These are phyloP conservation scores for Pseudozyma sp. DNA, from an alignment of 1,284 basidiomycete genomes.

Conservation along the genomic window DNA sequence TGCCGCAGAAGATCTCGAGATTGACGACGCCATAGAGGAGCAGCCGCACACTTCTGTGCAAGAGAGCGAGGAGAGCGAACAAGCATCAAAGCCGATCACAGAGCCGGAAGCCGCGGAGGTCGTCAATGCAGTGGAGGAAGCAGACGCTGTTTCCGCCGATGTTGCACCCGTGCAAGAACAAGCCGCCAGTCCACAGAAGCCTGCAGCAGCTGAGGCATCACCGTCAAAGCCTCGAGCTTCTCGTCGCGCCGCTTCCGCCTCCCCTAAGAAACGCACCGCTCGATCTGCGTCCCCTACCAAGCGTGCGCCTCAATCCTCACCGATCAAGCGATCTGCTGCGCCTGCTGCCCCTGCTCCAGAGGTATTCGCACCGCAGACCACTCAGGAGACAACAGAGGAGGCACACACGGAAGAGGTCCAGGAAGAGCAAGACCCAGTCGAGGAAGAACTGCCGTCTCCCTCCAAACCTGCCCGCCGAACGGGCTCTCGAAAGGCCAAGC, in stretches of 20 bases:
- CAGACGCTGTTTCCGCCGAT: not conserved
- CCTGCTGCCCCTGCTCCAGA: not conserved
- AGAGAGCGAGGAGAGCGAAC: not conserved
- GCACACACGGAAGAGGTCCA: not conserved
- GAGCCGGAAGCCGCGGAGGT: conserved; percentile 4
- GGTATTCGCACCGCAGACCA: conserved; percentile 2
- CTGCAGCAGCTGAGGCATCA: conserved; percentile 10
- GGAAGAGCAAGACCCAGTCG: not conserved
- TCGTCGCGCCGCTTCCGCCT: conserved; percentile 24
- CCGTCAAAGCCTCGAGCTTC: conserved; percentile 20
- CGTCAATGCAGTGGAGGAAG: not conserved
- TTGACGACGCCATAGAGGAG: not conserved
- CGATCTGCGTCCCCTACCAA: conserved; percentile 32
- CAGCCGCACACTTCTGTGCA: not conserved
- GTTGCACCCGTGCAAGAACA: conserved; percentile 2
- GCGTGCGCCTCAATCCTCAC: conserved; percentile 26
- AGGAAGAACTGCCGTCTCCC: conserved; percentile 9
- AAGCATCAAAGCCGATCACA: not conserved
- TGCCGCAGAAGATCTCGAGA: not conserved
- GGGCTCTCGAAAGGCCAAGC: conserved; percentile 26
- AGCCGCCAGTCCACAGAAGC: not conserved
- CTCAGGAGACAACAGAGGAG: not conserved
- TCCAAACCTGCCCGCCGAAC: conserved; percentile 25
- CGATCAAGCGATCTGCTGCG: conserved; percentile 21
- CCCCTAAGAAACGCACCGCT: conserved; percentile 19